phyloP scores from a whole-genome alignment of 345 rosid species.

The Psidium friedrichsthalianum region DNA sequence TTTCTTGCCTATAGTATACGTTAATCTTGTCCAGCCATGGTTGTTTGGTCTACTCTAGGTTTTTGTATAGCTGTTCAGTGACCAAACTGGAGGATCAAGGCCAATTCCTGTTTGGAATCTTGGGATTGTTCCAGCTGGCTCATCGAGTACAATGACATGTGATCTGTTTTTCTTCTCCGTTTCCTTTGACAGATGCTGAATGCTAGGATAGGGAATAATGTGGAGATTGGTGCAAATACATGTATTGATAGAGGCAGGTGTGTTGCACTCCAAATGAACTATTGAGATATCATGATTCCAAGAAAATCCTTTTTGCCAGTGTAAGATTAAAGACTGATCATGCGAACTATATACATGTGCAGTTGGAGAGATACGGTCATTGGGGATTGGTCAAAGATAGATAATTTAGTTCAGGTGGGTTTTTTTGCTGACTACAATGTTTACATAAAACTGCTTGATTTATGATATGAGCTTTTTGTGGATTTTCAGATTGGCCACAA shows the following conservation, averaged over 20 bases:
- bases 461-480: not conserved
- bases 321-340: not conserved
- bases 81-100: not conserved
- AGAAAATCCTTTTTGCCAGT: not conserved
- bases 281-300: not conserved
- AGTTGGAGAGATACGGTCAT: slow-evolving; percentile 85
- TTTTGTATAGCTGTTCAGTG: not conserved
- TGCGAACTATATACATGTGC: slow-evolving; percentile 14
- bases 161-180: not conserved
- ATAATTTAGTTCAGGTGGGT: slow-evolving; percentile 76
- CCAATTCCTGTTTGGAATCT: not conserved
- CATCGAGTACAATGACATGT: not conserved
- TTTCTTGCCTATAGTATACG: not conserved
- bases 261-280: not conserved
- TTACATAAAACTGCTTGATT: not conserved
- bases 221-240: slow-evolving; percentile 81
- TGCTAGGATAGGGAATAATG: slow-evolving; percentile 57
- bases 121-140: not conserved
- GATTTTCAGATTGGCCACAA: slow-evolving; percentile 67
- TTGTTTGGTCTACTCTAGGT: not conserved
- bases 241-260: slow-evolving; percentile 92
- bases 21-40: not conserved
- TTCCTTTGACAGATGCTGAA: slow-evolving; percentile 31
- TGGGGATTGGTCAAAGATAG: slow-evolving; percentile 72
- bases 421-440: slow-evolving; percentile 1